Percentiles rank a stretch among this genome's conserved stretches.
Evolutionary conservation across 2,329 filamentous ascomycete species (phyloP).

Genomic region (Elsinoe ampelina): DNA sequence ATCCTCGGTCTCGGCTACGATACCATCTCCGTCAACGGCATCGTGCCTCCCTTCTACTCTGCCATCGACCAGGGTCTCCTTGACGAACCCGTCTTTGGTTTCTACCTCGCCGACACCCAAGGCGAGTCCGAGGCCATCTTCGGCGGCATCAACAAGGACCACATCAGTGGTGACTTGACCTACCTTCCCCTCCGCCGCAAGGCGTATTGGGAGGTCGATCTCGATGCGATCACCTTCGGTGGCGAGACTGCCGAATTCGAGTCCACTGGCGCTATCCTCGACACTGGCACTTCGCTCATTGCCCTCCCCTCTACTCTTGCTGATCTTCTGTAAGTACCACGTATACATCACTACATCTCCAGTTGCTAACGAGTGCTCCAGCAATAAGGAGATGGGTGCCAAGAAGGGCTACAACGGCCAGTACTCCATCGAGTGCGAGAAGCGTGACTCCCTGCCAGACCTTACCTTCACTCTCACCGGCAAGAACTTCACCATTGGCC

Average conservation of each 20-base stretch:
- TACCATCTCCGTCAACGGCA: slow-evolving; percentile 92
- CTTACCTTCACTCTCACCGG: slow-evolving; percentile 84
- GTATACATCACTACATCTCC: slow-evolving; percentile 16
- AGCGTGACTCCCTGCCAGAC: slow-evolving; percentile 75
- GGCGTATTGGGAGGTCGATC: slow-evolving; percentile 99
- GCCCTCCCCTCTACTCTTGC: slow-evolving; percentile 84
- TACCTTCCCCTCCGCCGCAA: slow-evolving; percentile 94
- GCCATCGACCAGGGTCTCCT: slow-evolving; percentile 84
- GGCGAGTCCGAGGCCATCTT: slow-evolving; percentile 81
- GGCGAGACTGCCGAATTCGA: slow-evolving; percentile 80
- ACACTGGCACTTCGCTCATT: slow-evolving; percentile 97
- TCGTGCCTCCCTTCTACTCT: slow-evolving; percentile 92
- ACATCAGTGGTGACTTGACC: slow-evolving; percentile 77
- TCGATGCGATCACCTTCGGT: slow-evolving; percentile 84
- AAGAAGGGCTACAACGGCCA: slow-evolving; percentile 98
- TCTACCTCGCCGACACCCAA: slow-evolving; percentile 77
- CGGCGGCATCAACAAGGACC: slow-evolving; percentile 73
- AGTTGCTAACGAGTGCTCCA: slow-evolving; percentile 19
- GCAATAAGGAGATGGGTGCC: slow-evolving; percentile 91
- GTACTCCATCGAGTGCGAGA: slow-evolving; percentile 84
- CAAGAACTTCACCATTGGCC: slow-evolving; percentile 81
- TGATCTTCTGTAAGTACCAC: slow-evolving; percentile 63
- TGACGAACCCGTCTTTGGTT: slow-evolving; percentile 89
- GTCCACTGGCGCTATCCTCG: slow-evolving; percentile 89
- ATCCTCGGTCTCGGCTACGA: slow-evolving; percentile 93